Evolutionary conservation across 2,329 filamentous ascomycete genomes (phyloP).

Genomic region (Exophiala sideris): DNA sequence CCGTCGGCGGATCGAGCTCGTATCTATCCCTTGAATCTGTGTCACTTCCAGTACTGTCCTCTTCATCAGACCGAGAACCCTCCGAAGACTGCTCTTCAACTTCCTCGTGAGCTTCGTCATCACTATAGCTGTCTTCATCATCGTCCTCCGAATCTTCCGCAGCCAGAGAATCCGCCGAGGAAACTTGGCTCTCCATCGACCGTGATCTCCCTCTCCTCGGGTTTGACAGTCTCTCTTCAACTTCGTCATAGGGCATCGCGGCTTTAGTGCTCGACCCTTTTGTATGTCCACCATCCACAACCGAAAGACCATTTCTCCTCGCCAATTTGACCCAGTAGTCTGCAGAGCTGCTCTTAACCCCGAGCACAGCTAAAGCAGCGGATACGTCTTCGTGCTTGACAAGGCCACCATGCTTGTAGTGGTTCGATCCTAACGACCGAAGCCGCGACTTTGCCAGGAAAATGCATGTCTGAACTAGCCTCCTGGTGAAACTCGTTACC

Average conservation of each 20-base stretch:
- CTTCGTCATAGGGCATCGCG: slow-evolving; percentile 20
- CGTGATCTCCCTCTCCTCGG: slow-evolving; percentile 5
- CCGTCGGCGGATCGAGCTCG: background rate
- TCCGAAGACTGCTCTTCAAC: background rate
- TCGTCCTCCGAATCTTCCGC: background rate
- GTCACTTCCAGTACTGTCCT: background rate
- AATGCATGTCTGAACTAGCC: slow-evolving; percentile 66
- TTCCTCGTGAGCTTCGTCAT: background rate
- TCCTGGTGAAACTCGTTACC: slow-evolving; percentile 63
- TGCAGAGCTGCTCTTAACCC: slow-evolving; percentile 41
- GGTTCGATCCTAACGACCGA: slow-evolving; percentile 45
- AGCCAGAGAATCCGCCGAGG: background rate
- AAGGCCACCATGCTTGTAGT: slow-evolving; percentile 31
- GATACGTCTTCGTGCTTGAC: slow-evolving; percentile 51
- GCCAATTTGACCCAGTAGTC: slow-evolving; percentile 53
- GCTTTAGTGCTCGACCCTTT: slow-evolving; percentile 13
- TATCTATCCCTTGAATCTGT: background rate
- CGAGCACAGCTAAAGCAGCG: slow-evolving; percentile 54
- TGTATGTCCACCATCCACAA: slow-evolving; percentile 32
- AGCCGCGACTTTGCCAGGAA: slow-evolving; percentile 69
- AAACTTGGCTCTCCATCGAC: too few relatives aligned
- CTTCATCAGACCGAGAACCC: background rate
- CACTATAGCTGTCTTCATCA: background rate
- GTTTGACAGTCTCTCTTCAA: slow-evolving; percentile 27
- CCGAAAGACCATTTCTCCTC: slow-evolving; percentile 51